A percentile compares a stretch with the other conserved stretches of the same genome.
Conservation (phyloP, 2,329 filamentous ascomycete genomes). For the Alternaria sp. region DNA sequence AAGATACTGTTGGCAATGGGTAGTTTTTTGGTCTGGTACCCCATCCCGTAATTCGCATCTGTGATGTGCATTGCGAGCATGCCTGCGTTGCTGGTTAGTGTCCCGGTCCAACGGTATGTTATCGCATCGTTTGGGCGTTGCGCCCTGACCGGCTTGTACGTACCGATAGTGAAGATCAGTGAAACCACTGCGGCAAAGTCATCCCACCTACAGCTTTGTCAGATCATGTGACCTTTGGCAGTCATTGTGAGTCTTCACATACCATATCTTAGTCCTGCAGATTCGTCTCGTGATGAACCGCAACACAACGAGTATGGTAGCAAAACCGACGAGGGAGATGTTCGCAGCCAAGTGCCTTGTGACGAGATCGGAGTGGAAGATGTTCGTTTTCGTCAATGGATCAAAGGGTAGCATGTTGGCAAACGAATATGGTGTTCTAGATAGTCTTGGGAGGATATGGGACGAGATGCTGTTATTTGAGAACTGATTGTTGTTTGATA, state of each 20-base stretch:
- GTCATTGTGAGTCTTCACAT: background rate
- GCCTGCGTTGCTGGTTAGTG: background rate
- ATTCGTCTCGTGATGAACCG: background rate
- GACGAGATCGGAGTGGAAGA: background rate
- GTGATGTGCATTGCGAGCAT: background rate
- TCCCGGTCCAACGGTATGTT: background rate
- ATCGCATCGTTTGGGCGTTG: background rate
- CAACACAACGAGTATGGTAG: background rate
- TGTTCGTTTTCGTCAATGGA: background rate
- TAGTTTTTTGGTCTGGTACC: background rate
- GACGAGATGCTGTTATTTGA: background rate
- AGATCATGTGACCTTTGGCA: background rate
- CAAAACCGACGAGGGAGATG: background rate
- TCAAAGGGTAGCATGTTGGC: background rate
- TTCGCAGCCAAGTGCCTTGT: background rate
- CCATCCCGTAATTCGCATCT: background rate
- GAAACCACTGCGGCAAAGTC: background rate
- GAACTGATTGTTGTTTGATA: background rate
- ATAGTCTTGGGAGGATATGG: background rate
- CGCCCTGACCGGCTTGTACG: background rate
- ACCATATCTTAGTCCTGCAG: background rate
- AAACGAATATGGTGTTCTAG: background rate
- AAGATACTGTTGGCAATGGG: background rate
- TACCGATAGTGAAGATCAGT: background rate
- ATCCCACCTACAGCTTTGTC: background rate